These are phyloP conservation scores for Syzygium grande DNA, from an alignment of 345 rosid genomes.

Conservation along the genomic window DNA sequence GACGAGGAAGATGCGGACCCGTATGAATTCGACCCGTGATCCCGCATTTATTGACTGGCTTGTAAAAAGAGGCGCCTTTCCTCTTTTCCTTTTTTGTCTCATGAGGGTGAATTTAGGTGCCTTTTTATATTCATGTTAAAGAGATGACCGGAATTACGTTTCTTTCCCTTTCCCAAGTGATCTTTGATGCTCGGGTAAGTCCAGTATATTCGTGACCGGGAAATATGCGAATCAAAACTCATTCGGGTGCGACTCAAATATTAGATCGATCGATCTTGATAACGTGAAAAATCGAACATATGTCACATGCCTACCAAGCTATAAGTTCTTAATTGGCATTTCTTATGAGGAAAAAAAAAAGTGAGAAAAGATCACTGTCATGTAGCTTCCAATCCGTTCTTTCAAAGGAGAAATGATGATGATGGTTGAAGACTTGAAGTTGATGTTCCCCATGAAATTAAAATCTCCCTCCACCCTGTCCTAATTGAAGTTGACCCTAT, in stretches of 20 bases:
- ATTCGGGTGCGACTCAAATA: background rate
- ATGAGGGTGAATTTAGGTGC: background rate
- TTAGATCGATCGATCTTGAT: too few species aligned
- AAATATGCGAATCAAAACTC: background rate
- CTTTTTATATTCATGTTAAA: background rate
- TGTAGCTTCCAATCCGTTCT: background rate
- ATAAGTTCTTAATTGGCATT: background rate
- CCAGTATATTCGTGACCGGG: background rate
- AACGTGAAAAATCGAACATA: background rate
- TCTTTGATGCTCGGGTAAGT: too few species aligned
- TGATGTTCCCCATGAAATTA: background rate
- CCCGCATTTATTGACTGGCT: background rate
- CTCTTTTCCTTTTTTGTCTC: background rate
- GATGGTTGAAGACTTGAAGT: background rate
- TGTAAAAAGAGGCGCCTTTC: background rate
- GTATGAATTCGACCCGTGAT: background rate
- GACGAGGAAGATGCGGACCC: background rate
- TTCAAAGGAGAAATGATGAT: background rate
- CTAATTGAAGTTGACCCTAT: background rate
- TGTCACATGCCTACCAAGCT: rapidly evolving
- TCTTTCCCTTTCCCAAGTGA: background rate
- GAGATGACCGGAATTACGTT: background rate
- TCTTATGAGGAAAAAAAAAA: background rate
- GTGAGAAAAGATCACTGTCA: background rate
- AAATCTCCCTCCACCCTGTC: background rate